A percentile compares a stretch with the other conserved stretches of the same genome.
Conservation (phyloP, 352 stramenopile genomes). For the Pythium phragmiticola region DNA sequence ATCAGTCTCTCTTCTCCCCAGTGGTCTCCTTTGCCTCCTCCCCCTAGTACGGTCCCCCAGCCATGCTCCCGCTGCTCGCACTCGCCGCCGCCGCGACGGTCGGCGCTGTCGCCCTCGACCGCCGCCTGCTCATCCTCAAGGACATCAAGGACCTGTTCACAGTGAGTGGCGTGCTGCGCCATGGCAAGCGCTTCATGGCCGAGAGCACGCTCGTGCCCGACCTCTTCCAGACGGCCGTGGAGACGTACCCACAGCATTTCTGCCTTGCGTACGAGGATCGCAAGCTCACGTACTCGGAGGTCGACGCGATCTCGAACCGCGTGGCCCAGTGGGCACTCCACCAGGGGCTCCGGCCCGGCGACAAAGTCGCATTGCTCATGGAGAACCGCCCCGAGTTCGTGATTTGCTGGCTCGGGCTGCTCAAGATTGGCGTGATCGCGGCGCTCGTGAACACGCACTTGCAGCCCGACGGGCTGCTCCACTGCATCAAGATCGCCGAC, state of each 20-base stretch:
- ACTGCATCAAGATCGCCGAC: slow-evolving; percentile 69
- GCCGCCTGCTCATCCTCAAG: slow-evolving; percentile 52
- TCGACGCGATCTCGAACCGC: slow-evolving; percentile 69
- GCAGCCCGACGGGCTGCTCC: slow-evolving; percentile 59
- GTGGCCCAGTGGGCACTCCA: slow-evolving; percentile 70
- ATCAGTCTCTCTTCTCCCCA: slow-evolving; percentile 1
- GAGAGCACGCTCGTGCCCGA: slow-evolving; percentile 47
- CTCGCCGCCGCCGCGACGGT: slow-evolving; percentile 21
- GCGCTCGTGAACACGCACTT: slow-evolving; percentile 86
- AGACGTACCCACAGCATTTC: slow-evolving; percentile 52
- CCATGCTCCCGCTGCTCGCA: slow-evolving; percentile 28
- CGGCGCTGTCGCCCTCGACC: slow-evolving; percentile 27
- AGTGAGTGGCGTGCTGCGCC: slow-evolving; percentile 40
- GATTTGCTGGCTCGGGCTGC: slow-evolving; percentile 75
- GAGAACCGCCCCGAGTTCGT: slow-evolving; percentile 87
- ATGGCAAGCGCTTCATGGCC: slow-evolving; percentile 38
- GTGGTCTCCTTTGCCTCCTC: neutral
- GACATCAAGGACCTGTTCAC: slow-evolving; percentile 48
- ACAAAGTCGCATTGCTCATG: slow-evolving; percentile 83
- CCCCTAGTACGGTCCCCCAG: too few species aligned
- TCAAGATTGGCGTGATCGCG: slow-evolving; percentile 83
- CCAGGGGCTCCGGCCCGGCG: slow-evolving; percentile 43
- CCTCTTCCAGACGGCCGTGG: slow-evolving; percentile 58
- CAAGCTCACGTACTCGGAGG: slow-evolving; percentile 52
- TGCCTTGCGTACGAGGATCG: slow-evolving; percentile 60